Evolutionary conservation across 2,329 filamentous ascomycete genomes (phyloP).

Genomic region (Cordyceps militaris): DNA sequence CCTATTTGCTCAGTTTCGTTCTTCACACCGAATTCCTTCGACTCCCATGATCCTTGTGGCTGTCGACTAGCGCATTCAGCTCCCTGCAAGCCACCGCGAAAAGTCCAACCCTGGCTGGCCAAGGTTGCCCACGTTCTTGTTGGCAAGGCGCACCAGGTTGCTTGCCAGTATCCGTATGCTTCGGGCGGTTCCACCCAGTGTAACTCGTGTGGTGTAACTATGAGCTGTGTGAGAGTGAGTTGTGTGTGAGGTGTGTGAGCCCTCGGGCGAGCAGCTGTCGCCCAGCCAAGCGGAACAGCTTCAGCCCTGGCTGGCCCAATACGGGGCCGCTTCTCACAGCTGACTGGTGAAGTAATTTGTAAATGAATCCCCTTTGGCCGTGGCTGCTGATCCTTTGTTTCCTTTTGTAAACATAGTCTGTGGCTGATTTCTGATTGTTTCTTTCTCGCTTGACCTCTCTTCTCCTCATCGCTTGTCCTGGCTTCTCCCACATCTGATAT

Average conservation of each 20-base stretch:
- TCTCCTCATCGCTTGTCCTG: background rate
- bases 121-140: background rate
- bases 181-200: background rate
- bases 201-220: background rate
- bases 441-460: background rate
- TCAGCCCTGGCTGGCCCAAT: conserved; percentile 4
- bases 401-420: background rate
- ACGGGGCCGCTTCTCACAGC: background rate
- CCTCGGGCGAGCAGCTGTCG: background rate
- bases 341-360: background rate
- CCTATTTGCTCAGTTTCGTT: no score
- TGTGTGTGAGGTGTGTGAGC: no score
- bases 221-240: background rate
- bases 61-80: conserved; percentile 12
- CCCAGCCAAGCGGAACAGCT: background rate
- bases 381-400: background rate
- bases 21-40: background rate
- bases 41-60: background rate
- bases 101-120: conserved; percentile 2
- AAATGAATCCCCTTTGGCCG: background rate
- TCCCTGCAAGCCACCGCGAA: conserved; percentile 13
- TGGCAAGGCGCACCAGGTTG: conserved; percentile 5
- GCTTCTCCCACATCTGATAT: background rate
- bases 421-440: background rate
- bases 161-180: background rate